Percentiles rank a stretch among this genome's conserved stretches.
Conservation (phyloP, 208 protist species). For the Trypanosoma conorhini region DNA sequence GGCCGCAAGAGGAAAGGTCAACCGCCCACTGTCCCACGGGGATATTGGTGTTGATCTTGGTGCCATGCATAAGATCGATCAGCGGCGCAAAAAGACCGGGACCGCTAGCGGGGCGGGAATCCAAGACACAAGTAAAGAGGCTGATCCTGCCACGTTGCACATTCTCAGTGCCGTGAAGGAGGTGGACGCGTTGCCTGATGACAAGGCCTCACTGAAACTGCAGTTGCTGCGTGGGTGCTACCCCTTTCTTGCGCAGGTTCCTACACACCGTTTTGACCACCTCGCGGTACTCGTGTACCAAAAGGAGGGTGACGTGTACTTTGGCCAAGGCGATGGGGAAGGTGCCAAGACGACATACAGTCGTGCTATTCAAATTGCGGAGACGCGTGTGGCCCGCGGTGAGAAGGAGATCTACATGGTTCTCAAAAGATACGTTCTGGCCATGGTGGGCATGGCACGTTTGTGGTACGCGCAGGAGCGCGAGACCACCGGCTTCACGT, state of each 20-base stretch:
- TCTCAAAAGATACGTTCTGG: constrained; percentile 80
- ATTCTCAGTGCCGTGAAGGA: constrained; percentile 67
- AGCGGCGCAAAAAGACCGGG: constrained; percentile 10
- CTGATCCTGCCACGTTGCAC: constrained; percentile 55
- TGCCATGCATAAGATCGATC: constrained; percentile 7
- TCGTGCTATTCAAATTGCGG: constrained; percentile 76
- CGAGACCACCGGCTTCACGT: constrained; percentile 65
- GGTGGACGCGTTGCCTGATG: constrained; percentile 43
- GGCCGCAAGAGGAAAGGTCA: neutral
- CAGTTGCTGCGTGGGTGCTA: constrained; percentile 62
- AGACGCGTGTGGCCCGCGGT: constrained; percentile 72
- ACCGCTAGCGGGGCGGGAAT: constrained; percentile 37
- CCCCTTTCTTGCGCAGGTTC: constrained; percentile 62
- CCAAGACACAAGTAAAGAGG: constrained; percentile 38
- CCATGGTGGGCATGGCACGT: constrained; percentile 78
- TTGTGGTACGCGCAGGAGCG: constrained; percentile 85
- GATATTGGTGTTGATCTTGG: constrained; percentile 8
- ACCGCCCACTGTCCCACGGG: neutral
- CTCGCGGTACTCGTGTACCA: constrained; percentile 79
- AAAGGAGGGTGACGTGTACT: constrained; percentile 76
- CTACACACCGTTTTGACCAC: constrained; percentile 53
- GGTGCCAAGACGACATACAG: constrained; percentile 68
- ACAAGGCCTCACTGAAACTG: constrained; percentile 46
- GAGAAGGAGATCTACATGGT: constrained; percentile 82
- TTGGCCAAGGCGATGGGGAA: constrained; percentile 46